A percentile compares a stretch with the other conserved stretches of the same genome.
Evolutionary conservation across 768 basidiomycete species (phyloP).

Genomic region (Ramaria rubella): DNA sequence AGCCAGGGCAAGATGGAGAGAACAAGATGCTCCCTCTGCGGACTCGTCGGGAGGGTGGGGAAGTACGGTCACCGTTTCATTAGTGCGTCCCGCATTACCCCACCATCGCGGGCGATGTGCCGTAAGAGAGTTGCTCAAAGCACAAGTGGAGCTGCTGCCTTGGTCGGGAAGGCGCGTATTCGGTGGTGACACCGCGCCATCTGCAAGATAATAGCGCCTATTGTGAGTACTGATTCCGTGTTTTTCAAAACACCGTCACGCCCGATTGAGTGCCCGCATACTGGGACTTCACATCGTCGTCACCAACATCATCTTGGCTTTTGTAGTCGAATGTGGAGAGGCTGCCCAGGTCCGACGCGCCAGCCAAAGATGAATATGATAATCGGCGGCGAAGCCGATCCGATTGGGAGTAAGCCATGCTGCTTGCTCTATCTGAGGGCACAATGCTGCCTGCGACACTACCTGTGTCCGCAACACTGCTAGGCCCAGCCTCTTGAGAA

Average conservation of each 20-base stretch:
- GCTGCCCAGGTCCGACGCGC: conserved; percentile 72
- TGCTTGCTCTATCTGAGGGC: conserved; percentile 38
- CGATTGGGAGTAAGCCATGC: conserved; percentile 83
- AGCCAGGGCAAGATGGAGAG: neutral
- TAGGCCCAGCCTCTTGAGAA: conserved; percentile 81
- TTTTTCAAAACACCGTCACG: conserved; percentile 76
- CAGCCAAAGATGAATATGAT: conserved; percentile 71
- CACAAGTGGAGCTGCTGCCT: neutral
- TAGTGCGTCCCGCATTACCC: neutral
- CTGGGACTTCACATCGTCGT: conserved; percentile 87
- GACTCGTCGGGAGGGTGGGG: neutral
- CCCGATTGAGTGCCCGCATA: conserved; percentile 82
- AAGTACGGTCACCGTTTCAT: neutral
- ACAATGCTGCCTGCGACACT: conserved; percentile 52
- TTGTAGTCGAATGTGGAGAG: conserved; percentile 77
- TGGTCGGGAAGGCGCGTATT: neutral
- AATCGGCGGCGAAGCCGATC: conserved; percentile 75
- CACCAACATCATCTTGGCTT: conserved; percentile 78
- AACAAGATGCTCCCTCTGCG: neutral
- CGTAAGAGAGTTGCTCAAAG: neutral
- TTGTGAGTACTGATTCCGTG: neutral
- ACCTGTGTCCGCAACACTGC: conserved; percentile 46
- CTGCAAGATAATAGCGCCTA: neutral
- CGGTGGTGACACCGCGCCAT: neutral
- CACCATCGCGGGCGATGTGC: neutral